Evolutionary conservation across 1,139 yeast species (phyloP).

Genomic region (Geotrichum aggregatum): DNA sequence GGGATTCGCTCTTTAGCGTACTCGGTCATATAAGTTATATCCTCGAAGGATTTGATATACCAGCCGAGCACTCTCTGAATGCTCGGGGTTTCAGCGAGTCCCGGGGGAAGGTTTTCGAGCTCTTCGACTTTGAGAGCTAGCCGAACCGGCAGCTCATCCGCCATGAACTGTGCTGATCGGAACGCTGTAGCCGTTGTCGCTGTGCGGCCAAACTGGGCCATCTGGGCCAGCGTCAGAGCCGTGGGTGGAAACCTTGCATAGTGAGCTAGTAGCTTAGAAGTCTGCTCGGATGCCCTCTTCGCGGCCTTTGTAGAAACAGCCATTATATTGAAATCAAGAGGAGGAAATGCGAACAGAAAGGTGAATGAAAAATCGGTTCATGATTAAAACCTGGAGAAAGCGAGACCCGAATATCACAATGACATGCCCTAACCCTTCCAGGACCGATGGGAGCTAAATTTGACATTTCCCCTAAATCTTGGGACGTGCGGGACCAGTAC

Average conservation of each 20-base stretch:
- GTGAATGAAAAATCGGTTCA: background rate
- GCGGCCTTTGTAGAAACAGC: background rate
- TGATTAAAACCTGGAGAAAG: background rate
- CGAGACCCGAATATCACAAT: background rate
- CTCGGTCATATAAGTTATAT: conserved; percentile 49
- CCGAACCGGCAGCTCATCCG: conserved; percentile 82
- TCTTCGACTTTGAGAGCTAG: conserved; percentile 84
- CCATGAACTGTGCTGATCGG: conserved; percentile 79
- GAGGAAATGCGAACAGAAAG: background rate
- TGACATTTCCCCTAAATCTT: too few species aligned
- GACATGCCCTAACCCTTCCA: too few species aligned
- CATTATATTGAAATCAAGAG: background rate
- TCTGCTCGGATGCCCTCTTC: background rate
- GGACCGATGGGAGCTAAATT: too few species aligned
- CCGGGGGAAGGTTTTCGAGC: conserved; percentile 73
- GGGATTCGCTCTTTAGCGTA: conserved; percentile 15
- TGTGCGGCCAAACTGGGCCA: conserved; percentile 83
- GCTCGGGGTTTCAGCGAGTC: conserved; percentile 66
- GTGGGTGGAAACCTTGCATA: conserved; percentile 79
- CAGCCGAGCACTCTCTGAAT: conserved; percentile 75
- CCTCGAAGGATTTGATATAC: conserved; percentile 91
- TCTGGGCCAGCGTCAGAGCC: conserved; percentile 76
- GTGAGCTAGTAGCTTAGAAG: conserved; percentile 36
- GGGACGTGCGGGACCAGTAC: too few species aligned
- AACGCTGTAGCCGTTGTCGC: conserved; percentile 77